phyloP scores from a whole-genome alignment of 1,284 basidiomycete genomes.

The Cryptococcus sp. region DNA sequence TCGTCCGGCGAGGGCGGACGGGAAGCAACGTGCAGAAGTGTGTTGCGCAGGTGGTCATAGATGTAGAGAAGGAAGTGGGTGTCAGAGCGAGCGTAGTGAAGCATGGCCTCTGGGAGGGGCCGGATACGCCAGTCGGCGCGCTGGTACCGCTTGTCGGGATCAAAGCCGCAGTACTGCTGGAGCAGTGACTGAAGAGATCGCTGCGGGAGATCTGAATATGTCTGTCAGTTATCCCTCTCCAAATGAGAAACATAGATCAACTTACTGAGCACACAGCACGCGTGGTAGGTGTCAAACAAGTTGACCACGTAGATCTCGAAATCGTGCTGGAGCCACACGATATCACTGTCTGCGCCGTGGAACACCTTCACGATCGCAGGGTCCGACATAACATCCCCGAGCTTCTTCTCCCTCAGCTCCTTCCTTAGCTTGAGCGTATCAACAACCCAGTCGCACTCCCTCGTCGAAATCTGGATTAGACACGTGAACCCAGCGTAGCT shows the following conservation, averaged over 20 bases:
- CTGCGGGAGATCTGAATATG: conserved; percentile 65
- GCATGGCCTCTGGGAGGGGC: conserved; percentile 84
- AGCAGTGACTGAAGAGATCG: conserved; percentile 81
- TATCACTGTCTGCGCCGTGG: conserved; percentile 91
- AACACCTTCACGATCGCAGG: conserved; percentile 84
- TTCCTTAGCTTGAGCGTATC: conserved; percentile 77
- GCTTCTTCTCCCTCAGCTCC: conserved; percentile 57
- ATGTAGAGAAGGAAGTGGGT: conserved; percentile 92
- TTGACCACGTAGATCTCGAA: conserved; percentile 92
- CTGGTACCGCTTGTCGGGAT: conserved; percentile 94
- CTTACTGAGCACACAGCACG: conserved; percentile 75
- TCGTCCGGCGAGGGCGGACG: conserved; percentile 31
- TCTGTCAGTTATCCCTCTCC: not conserved
- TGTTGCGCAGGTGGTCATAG: conserved; percentile 87
- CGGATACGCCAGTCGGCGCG: conserved; percentile 95
- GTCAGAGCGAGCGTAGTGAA: conserved; percentile 88
- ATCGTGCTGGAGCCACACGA: conserved; percentile 94
- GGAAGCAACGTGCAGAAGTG: conserved; percentile 61
- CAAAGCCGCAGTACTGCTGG: conserved; percentile 84
- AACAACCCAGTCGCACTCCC: conserved; percentile 80
- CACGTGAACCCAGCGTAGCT: conserved; percentile 85
- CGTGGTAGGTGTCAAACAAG: conserved; percentile 95
- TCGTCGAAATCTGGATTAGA: conserved; percentile 87
- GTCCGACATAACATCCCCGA: conserved; percentile 70
- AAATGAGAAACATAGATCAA: not conserved